Percentiles rank a stretch among this genome's conserved stretches.
Conservation (phyloP, 129 eudicot species). For the Helianthus tuberosus region DNA sequence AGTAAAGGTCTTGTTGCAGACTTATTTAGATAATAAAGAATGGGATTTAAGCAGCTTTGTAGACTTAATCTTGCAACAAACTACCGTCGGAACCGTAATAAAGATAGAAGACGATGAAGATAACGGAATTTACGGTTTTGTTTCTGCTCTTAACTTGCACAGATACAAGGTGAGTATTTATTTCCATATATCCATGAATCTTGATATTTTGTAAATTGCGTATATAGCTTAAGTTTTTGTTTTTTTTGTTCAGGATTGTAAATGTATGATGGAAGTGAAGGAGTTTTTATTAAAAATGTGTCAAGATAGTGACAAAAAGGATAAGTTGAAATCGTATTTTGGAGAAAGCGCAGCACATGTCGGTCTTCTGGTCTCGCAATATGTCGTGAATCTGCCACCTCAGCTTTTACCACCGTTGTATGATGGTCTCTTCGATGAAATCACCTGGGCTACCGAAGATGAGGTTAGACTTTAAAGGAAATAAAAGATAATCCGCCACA, state of each 20-base stretch:
- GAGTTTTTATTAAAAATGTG: slow-evolving; percentile 60
- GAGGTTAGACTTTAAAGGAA: slow-evolving; percentile 60
- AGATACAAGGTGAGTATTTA: slow-evolving; percentile 62
- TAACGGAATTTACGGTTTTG: slow-evolving; percentile 57
- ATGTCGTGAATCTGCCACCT: slow-evolving; percentile 90
- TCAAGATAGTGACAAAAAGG: slow-evolving; percentile 34
- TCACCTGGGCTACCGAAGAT: slow-evolving; percentile 94
- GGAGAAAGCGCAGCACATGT: slow-evolving; percentile 61
- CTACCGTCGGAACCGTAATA: slow-evolving; percentile 79
- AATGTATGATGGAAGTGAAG: slow-evolving; percentile 71
- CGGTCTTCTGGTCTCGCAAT: slow-evolving; percentile 88
- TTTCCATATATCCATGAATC: slow-evolving; percentile 16
- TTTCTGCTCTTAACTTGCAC: slow-evolving; percentile 77
- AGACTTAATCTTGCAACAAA: slow-evolving; percentile 65
- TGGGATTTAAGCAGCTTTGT: slow-evolving; percentile 92
- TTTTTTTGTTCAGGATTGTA: slow-evolving; percentile 44
- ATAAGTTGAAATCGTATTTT: slow-evolving; percentile 43
- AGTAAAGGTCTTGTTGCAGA: slow-evolving; percentile 68
- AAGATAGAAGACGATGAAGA: slow-evolving; percentile 73
- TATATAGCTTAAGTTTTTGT: not conserved
- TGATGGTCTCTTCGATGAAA: slow-evolving; percentile 88
- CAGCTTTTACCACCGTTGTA: slow-evolving; percentile 90
- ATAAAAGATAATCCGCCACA: not conserved
- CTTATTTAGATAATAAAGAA: slow-evolving; percentile 65
- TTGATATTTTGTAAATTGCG: not conserved